Base-by-base conservation (phyloP, 2,329 filamentous ascomycete genomes). In the Fusarium dimerum region DNA sequence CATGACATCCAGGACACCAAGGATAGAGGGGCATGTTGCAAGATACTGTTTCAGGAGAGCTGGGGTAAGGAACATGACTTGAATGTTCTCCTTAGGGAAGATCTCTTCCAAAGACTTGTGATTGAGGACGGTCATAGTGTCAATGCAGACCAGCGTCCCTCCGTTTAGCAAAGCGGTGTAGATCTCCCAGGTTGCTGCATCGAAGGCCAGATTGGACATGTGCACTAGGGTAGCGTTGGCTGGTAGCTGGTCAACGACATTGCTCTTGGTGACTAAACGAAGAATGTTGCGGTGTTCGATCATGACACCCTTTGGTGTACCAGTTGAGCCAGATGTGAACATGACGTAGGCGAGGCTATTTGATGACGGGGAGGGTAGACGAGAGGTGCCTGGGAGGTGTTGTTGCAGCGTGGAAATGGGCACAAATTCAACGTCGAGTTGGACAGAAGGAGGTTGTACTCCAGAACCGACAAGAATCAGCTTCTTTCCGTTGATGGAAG, bases 11-110 rank as follows among this genome's bases (percentile, higher is more conserved):
- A 64, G 40, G 2, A 26, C 42, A 6, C 20, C 5, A n/a, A 55
- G 26, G 20, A 45, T 30, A 2, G 8, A 29, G 3, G 62, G 58
- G 13, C 34, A 49, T 13, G 55, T 39, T 3, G 44, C 17, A 1
- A 65, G 45, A 39, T 50, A 59, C 29, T 64, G 60, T 16, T 63
- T 65, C 12, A 65, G 46, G 5, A 61, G 29, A 3, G 58, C 48
- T 2, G 62, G 48, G 2, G 62, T 59, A 18, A 64, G 45, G 3
- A 59, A 29, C 6, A 34, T 43, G 0, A 43, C 40, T 12, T 51
- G 38, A 12, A 65, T 42, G 3, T 55, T 12, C 18, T 62, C 52
- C 34, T 20, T 15, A 3, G 32, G 16, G 47, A 62, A 60, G n/a
- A 53, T 41, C 2, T 48, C n/a, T 5, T n/a, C 42, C 5, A 64